Evolutionary conservation across 441 rosid species (phyloP), one percentile per base, ranked within the genome.

Genomic region (Syzygium syzygioides): DNA sequence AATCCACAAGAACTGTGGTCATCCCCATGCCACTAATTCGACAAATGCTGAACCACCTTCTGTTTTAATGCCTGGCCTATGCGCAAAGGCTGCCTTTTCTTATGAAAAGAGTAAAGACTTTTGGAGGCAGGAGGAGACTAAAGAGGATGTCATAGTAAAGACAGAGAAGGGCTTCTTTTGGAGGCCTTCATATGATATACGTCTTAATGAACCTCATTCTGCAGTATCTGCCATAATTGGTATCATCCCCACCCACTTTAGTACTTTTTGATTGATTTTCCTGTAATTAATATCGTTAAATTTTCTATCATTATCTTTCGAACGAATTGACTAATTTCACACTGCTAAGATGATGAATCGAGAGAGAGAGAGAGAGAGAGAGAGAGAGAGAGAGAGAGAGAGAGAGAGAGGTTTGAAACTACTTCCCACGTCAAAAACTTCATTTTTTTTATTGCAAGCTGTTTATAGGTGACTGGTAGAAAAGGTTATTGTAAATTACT

Each of bases 21-120:
- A 86, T 87, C 98, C 98, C 52, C 91, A 89, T 80, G 89, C 93
- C 92, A 92, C 90, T 87, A 90, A 90, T 87, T 87, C 91, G 79
- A 53, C 86, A 68, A 89, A 88, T 71, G 93, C 86, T 86, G 95
- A 93, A 86, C 92, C 92, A 54, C 98, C 99, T 89, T 87, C 92
- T 50, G 87, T 96, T 88, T 91, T 95, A 89, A 87, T 93, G 95
- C 98, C 96, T 71, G 97, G 99, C 90, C 86, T 96, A 87, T 95
- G 98, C 80, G 95, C 94, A 68, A 95, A 94, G 91, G 98, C 96
- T 90, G 97, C 95, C 57, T 93, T 95, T 93, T 94, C 99, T 64
- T 96, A 93, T 91, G 93, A 93, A 92, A 94, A 93, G 91, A 94
- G 93, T 85, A 94, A 88, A 89, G 94, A 96, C 86, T 54, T 97